These are phyloP conservation scores for Vickermania ingenoplastis DNA, from an alignment of 208 protist species.

Conservation along the genomic window DNA sequence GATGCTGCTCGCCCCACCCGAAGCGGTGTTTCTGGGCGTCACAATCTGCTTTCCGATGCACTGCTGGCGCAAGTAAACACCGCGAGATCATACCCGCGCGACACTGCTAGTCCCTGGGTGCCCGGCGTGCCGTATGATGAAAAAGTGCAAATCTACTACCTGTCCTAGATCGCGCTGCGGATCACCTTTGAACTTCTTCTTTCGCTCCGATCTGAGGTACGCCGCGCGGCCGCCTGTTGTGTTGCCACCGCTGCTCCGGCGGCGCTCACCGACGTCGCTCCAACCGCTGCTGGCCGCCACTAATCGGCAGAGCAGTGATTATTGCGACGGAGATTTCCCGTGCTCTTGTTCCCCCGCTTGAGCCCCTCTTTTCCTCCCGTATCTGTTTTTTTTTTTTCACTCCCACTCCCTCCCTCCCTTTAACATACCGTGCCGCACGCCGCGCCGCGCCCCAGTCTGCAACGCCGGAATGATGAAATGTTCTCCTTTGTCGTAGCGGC, in stretches of 20 bases:
- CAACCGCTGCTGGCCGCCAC: background rate
- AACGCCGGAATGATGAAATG: too few relatives aligned
- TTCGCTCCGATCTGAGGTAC: slow-evolving; percentile 10
- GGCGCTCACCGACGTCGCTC: background rate
- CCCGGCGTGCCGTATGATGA: slow-evolving; percentile 1
- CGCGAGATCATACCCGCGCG: too few relatives aligned
- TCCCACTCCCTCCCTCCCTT: too few relatives aligned
- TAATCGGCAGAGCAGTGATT: slow-evolving; percentile 2
- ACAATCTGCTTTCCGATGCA: too few relatives aligned
- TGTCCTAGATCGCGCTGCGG: background rate
- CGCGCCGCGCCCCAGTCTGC: too few relatives aligned
- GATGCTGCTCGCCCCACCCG: background rate
- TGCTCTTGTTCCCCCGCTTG: background rate
- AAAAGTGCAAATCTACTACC: slow-evolving; percentile 3
- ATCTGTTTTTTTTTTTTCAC: too few relatives aligned
- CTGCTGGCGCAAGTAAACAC: too few relatives aligned
- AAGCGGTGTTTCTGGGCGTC: background rate
- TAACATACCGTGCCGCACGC: too few relatives aligned
- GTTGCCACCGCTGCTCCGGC: too few relatives aligned
- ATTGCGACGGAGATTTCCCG: slow-evolving; percentile 5
- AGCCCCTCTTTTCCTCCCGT: too few relatives aligned
- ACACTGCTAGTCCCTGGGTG: background rate
- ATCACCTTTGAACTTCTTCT: slow-evolving; percentile 7
- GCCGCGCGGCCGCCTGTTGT: too few relatives aligned
- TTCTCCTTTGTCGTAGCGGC: too few relatives aligned